These are phyloP conservation scores for Rhodofomes roseus DNA, from an alignment of 1,284 basidiomycete species.

Conservation along the genomic window DNA sequence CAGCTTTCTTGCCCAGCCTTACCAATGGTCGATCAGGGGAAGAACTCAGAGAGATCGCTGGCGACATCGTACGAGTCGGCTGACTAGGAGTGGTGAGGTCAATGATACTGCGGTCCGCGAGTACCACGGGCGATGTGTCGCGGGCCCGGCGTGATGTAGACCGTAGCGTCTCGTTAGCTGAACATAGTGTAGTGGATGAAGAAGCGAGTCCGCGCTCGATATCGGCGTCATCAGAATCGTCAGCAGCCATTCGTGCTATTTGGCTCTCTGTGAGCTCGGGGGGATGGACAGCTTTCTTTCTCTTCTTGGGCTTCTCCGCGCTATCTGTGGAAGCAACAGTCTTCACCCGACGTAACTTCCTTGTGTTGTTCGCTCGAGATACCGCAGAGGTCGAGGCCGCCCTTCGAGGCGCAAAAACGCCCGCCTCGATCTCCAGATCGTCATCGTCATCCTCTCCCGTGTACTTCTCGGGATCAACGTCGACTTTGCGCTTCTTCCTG, in stretches of 20 bases:
- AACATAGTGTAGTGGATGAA: neutral
- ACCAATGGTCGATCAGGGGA: neutral
- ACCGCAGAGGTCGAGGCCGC: constrained; percentile 42
- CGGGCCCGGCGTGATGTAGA: neutral
- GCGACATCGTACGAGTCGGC: constrained; percentile 9
- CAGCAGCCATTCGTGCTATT: constrained; percentile 38
- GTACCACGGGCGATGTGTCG: constrained; percentile 20
- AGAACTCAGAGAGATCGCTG: neutral
- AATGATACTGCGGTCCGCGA: constrained; percentile 20
- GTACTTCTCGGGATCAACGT: constrained; percentile 16
- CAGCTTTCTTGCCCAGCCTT: neutral
- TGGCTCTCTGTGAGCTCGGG: constrained; percentile 31
- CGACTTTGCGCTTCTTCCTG: constrained; percentile 35
- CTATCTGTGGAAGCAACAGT: constrained; percentile 22
- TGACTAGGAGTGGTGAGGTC: constrained; percentile 21
- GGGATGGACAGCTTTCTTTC: constrained; percentile 30
- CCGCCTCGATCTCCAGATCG: constrained; percentile 56
- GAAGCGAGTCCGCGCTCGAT: constrained; percentile 37
- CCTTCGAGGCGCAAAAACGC: constrained; percentile 42
- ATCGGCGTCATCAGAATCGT: constrained; percentile 55
- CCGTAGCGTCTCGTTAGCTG: neutral
- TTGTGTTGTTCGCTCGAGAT: constrained; percentile 21
- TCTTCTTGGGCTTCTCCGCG: constrained; percentile 5
- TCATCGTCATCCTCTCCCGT: constrained; percentile 56
- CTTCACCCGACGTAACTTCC: constrained; percentile 37